phyloP scores from a whole-genome alignment of 805 yeast species.

The Candida pini region DNA sequence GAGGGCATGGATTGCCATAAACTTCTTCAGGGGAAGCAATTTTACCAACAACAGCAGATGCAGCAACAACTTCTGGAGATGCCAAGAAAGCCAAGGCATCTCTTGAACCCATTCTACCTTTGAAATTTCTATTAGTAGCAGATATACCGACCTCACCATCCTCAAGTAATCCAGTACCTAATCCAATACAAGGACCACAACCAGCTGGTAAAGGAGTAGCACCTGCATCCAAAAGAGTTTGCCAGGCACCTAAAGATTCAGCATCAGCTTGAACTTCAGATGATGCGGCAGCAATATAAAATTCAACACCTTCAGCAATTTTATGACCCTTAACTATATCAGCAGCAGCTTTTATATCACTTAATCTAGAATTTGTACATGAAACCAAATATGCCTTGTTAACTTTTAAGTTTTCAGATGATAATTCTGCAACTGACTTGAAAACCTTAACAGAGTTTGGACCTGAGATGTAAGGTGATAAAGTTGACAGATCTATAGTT shows the following conservation, averaged over 20 bases:
- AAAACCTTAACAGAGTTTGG: slow-evolving; percentile 96
- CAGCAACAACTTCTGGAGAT: slow-evolving; percentile 98
- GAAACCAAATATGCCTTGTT: slow-evolving; percentile 97
- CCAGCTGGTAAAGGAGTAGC: slow-evolving; percentile 96
- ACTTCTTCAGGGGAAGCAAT: slow-evolving; percentile 92
- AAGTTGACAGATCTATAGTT: slow-evolving; percentile 68
- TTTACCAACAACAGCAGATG: slow-evolving; percentile 92
- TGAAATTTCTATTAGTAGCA: slow-evolving; percentile 97
- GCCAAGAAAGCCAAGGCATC: slow-evolving; percentile 95
- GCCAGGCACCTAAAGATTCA: slow-evolving; percentile 88
- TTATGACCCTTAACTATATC: slow-evolving; percentile 74
- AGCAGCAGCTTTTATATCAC: slow-evolving; percentile 94
- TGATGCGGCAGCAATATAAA: slow-evolving; percentile 97
- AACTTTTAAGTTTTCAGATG: slow-evolving; percentile 66
- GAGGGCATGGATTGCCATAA: slow-evolving; percentile 47
- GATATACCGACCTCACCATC: slow-evolving; percentile 98
- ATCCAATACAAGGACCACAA: slow-evolving; percentile 98
- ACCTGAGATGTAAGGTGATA: slow-evolving; percentile 89
- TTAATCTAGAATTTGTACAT: slow-evolving; percentile 91
- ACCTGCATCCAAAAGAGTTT: slow-evolving; percentile 83
- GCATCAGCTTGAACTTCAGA: slow-evolving; percentile 91
- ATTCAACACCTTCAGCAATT: slow-evolving; percentile 86
- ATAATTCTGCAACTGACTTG: slow-evolving; percentile 67
- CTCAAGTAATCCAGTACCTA: slow-evolving; percentile 89
- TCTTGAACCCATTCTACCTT: slow-evolving; percentile 98